Percentiles rank a stretch among this genome's conserved stretches.
These are phyloP conservation scores for Malus hybrid DNA, from an alignment of 331 rosid genomes.

Conservation along the genomic window DNA sequence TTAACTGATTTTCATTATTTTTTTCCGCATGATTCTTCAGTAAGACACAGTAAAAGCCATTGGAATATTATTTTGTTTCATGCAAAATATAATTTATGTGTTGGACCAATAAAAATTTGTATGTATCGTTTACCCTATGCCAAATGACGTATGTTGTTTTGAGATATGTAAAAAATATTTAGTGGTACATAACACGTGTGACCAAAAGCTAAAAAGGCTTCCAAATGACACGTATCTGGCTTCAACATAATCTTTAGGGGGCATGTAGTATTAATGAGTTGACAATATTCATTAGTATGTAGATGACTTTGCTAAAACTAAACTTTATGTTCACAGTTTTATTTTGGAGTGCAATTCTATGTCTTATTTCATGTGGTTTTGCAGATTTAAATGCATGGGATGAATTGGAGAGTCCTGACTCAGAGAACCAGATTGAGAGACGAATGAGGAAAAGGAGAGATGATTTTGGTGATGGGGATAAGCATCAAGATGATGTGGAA, in stretches of 20 bases:
- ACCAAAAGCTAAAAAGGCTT: too few relatives aligned
- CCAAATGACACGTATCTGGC: too few relatives aligned
- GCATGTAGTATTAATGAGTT: not conserved
- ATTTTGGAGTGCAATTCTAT: slow-evolving; percentile 5
- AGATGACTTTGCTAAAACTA: not conserved
- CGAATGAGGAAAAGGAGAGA: slow-evolving; percentile 64
- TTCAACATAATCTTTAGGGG: too few relatives aligned
- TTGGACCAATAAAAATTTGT: too few relatives aligned
- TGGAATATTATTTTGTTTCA: too few relatives aligned
- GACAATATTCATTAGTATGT: not conserved
- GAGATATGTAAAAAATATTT: too few relatives aligned
- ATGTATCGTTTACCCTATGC: too few relatives aligned
- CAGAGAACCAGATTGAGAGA: slow-evolving; percentile 58
- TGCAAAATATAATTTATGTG: too few relatives aligned
- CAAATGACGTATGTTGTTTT: too few relatives aligned
- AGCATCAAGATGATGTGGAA: slow-evolving; percentile 46
- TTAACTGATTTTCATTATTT: not conserved
- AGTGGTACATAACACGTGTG: too few relatives aligned
- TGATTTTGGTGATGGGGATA: slow-evolving; percentile 47
- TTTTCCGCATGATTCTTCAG: not conserved
- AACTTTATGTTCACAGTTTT: not conserved
- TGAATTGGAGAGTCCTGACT: slow-evolving; percentile 60
- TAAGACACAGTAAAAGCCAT: not conserved
- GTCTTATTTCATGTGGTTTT: slow-evolving; percentile 16
- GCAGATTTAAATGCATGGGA: slow-evolving; percentile 44